phyloP scores from a whole-genome alignment of 768 basidiomycete genomes.

The Termitomyces sp. region DNA sequence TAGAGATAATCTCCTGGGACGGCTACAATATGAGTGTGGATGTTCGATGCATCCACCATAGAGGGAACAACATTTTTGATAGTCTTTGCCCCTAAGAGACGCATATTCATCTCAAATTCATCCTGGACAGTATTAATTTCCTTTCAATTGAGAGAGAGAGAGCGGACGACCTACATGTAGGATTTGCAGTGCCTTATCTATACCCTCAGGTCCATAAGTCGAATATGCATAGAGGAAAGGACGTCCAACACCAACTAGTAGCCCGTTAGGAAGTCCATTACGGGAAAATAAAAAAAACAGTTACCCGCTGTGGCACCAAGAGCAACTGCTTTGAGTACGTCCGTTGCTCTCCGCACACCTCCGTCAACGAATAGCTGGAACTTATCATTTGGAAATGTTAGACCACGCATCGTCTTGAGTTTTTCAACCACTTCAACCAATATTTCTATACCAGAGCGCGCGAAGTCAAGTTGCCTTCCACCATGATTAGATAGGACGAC shows the following conservation, averaged over 20 bases:
- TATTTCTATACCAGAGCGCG: slow-evolving; percentile 88
- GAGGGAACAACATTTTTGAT: slow-evolving; percentile 76
- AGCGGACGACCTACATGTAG: slow-evolving; percentile 52
- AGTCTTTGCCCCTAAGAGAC: slow-evolving; percentile 80
- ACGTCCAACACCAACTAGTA: slow-evolving; percentile 74
- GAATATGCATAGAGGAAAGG: slow-evolving; percentile 89
- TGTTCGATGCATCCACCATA: slow-evolving; percentile 84
- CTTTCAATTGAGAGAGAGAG: not conserved
- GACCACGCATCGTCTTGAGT: slow-evolving; percentile 60
- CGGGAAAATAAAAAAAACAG: slow-evolving; percentile 34
- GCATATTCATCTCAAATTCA: slow-evolving; percentile 98
- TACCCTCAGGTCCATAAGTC: slow-evolving; percentile 84
- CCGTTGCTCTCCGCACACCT: slow-evolving; percentile 89
- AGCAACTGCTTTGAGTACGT: slow-evolving; percentile 85
- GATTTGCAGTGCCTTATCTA: slow-evolving; percentile 79
- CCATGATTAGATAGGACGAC: slow-evolving; percentile 89
- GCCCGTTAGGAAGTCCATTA: slow-evolving; percentile 16
- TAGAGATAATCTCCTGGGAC: slow-evolving; percentile 77
- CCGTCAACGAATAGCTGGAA: slow-evolving; percentile 92
- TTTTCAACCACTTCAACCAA: slow-evolving; percentile 79
- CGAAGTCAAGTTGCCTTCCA: slow-evolving; percentile 73
- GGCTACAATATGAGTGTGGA: slow-evolving; percentile 60
- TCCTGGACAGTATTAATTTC: slow-evolving; percentile 46
- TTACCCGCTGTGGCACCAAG: slow-evolving; percentile 84
- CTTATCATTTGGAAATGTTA: slow-evolving; percentile 70